Evolutionary conservation across 2,329 filamentous ascomycete genomes (phyloP).

Genomic region (Helotiales sp.): DNA sequence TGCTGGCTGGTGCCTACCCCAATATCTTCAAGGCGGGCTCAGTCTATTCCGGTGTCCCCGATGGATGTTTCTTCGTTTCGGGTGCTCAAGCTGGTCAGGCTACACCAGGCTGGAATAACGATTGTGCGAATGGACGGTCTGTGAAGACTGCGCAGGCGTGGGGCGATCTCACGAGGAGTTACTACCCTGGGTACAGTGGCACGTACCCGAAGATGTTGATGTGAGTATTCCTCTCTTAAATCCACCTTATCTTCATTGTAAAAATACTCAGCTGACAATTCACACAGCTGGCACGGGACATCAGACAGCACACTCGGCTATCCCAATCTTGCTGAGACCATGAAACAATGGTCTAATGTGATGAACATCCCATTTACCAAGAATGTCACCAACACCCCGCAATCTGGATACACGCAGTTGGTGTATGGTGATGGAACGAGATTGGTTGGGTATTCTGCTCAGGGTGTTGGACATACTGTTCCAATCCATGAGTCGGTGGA

Average conservation of each 20-base stretch:
- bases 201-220: conserved; percentile 47
- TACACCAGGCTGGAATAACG: conserved; percentile 57
- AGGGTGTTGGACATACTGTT: conserved; percentile 43
- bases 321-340: conserved; percentile 49
- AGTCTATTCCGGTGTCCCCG: conserved; percentile 51
- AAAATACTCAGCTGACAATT: neutral
- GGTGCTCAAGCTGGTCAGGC: conserved; percentile 50
- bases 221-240: conserved; percentile 16
- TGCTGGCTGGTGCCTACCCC: conserved; percentile 53
- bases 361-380: conserved; percentile 41
- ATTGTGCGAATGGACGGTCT: conserved; percentile 48
- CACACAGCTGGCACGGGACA: conserved; percentile 46
- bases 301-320: conserved; percentile 47
- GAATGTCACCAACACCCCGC: conserved; percentile 40
- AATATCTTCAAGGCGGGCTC: conserved; percentile 52
- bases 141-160: conserved; percentile 50
- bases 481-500: conserved; percentile 41
- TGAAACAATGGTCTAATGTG: conserved; percentile 55
- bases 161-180: conserved; percentile 52
- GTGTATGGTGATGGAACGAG: conserved; percentile 45
- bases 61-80: conserved; percentile 49
- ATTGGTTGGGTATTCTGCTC: conserved; percentile 42
- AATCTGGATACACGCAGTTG: conserved; percentile 41
- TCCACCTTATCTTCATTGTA: neutral
- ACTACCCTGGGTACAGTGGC: conserved; percentile 47